phyloP scores from a whole-genome alignment of 306 rosid species.

The Cercis canadensis region DNA sequence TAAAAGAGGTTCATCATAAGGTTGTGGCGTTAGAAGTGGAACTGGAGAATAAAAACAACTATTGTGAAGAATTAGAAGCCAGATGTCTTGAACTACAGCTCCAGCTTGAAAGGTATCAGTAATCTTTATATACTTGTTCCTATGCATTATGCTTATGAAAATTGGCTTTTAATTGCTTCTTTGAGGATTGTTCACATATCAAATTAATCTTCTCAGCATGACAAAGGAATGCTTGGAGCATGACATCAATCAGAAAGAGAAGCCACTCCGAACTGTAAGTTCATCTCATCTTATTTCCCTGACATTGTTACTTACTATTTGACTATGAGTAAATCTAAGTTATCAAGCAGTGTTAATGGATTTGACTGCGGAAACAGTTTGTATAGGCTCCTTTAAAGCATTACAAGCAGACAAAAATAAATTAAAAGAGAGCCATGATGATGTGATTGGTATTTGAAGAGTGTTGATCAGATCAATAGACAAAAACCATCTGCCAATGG shows the following conservation, averaged over 20 bases:
- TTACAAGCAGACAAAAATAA: background rate
- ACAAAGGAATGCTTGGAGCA: constrained; percentile 46
- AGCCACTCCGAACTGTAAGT: constrained; percentile 73
- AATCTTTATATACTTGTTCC: constrained; percentile 27
- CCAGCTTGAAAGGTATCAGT: constrained; percentile 75
- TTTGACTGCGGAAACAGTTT: no score
- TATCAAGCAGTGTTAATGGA: no score
- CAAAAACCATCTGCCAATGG: no score
- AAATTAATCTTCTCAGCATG: constrained; percentile 48
- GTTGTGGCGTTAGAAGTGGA: constrained; percentile 72
- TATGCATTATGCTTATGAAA: constrained; percentile 13
- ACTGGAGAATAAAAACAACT: constrained; percentile 57
- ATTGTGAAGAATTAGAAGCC: constrained; percentile 78
- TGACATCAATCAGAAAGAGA: constrained; percentile 50
- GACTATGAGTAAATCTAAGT: no score
- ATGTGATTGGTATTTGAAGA: no score
- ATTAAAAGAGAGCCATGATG: no score
- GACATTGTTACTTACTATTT: no score
- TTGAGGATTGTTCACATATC: constrained; percentile 32
- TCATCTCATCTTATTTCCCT: constrained; percentile 27
- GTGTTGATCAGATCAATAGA: no score
- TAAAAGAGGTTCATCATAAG: constrained; percentile 59
- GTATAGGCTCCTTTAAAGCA: no score
- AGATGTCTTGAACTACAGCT: constrained; percentile 79
- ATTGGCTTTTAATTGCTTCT: constrained; percentile 28